phyloP scores from a whole-genome alignment of 345 rosid genomes.

The Populus pruinosa region DNA sequence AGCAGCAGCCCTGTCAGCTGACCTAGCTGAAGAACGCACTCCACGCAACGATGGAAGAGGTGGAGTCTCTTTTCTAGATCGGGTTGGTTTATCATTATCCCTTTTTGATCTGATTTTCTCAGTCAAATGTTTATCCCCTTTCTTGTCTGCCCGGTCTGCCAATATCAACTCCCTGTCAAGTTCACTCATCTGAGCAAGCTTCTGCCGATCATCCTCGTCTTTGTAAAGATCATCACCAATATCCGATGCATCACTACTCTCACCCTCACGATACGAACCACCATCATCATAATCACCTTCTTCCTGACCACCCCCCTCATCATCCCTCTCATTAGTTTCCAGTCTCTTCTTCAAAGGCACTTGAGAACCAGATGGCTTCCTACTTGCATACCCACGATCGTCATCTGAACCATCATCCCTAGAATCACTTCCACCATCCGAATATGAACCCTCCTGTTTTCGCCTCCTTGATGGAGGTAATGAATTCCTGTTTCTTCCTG shows the following conservation, averaged over 20 bases:
- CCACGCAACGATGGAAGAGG: constrained; percentile 61
- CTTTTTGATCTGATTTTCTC: constrained; percentile 78
- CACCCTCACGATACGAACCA: constrained; percentile 62
- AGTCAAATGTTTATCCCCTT: constrained; percentile 78
- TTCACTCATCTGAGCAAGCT: constrained; percentile 77
- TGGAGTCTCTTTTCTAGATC: constrained; percentile 60
- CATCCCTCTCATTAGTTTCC: constrained; percentile 78
- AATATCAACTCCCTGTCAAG: constrained; percentile 91
- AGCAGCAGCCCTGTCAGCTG: constrained; percentile 92
- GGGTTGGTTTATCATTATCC: constrained; percentile 59
- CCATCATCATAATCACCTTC: constrained; percentile 60
- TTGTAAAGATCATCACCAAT: constrained; percentile 89
- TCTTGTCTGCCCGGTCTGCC: constrained; percentile 84
- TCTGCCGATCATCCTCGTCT: constrained; percentile 72
- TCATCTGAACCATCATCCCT: constrained; percentile 82
- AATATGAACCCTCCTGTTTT: constrained; percentile 69
- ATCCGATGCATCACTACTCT: constrained; percentile 80
- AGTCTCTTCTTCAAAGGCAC: constrained; percentile 90
- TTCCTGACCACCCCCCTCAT: constrained; percentile 59
- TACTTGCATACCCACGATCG: constrained; percentile 59
- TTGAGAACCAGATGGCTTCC: constrained; percentile 90
- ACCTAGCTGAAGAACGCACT: constrained; percentile 80
- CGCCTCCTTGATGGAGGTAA: constrained; percentile 55
- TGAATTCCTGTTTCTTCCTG: constrained; percentile 58
- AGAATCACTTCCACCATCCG: constrained; percentile 89